These are phyloP conservation scores for Stropharia rugosoannulata DNA, from an alignment of 768 basidiomycete genomes.

Conservation along the genomic window DNA sequence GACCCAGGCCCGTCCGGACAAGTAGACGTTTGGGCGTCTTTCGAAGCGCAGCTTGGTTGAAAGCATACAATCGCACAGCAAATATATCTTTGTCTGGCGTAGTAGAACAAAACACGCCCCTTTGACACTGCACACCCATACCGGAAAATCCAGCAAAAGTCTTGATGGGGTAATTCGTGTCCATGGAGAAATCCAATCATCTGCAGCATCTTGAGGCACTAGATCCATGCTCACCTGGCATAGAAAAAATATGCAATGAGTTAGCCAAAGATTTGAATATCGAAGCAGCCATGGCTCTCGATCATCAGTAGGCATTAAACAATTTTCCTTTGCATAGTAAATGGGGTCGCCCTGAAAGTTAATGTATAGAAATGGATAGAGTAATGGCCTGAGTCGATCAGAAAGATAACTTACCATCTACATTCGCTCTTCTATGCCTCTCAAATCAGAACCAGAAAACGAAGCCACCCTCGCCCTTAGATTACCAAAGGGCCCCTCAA, in stretches of 20 bases:
- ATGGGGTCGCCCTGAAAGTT: slow-evolving; percentile 44
- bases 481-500: slow-evolving; percentile 36
- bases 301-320: slow-evolving; percentile 19
- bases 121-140: slow-evolving; percentile 63
- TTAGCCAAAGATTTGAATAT: slow-evolving; percentile 54
- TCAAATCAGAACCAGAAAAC: slow-evolving; percentile 27
- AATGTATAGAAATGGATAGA: slow-evolving; percentile 46
- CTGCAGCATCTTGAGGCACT: neutral
- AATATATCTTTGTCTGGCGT: slow-evolving; percentile 11
- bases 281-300: slow-evolving; percentile 29
- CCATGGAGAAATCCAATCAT: slow-evolving; percentile 46
- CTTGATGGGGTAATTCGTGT: slow-evolving; percentile 41
- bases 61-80: slow-evolving; percentile 46
- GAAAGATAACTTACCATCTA: too few species aligned
- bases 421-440: too few species aligned
- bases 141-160: slow-evolving; percentile 28
- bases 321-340: slow-evolving; percentile 38
- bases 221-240: slow-evolving; percentile 28
- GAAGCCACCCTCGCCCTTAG: slow-evolving; percentile 26
- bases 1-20: slow-evolving; percentile 3
- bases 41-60: slow-evolving; percentile 42
- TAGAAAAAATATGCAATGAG: slow-evolving; percentile 50
- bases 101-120: slow-evolving; percentile 42
- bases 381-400: slow-evolving; percentile 13
- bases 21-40: slow-evolving; percentile 15